Percentiles rank a stretch among this genome's conserved stretches.
These are phyloP conservation scores for Colletotrichum kahawae DNA, from an alignment of 2,329 filamentous ascomycete species.

Conservation along the genomic window DNA sequence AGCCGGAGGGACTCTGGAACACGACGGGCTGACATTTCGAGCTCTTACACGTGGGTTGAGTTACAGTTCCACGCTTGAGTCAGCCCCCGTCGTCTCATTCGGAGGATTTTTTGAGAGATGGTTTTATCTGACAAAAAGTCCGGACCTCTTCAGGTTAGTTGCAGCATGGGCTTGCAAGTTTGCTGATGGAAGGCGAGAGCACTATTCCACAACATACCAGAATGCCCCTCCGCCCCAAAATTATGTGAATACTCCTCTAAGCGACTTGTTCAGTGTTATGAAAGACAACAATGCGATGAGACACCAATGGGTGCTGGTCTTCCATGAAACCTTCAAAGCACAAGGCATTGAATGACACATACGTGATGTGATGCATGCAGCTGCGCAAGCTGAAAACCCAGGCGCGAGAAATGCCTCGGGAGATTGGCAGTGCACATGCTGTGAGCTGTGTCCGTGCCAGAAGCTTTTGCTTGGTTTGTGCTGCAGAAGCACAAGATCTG, in stretches of 20 bases:
- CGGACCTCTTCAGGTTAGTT: neutral
- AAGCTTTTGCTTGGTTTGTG: neutral
- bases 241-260: neutral
- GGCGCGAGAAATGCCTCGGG: neutral
- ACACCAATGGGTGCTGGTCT: neutral
- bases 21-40: neutral
- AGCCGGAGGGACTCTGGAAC: neutral
- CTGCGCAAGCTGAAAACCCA: neutral
- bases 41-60: neutral
- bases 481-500: neutral
- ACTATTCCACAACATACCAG: neutral
- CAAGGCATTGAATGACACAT: neutral
- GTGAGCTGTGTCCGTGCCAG: neutral
- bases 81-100: neutral
- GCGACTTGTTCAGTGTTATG: neutral
- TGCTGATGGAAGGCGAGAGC: neutral
- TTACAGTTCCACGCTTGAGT: neutral
- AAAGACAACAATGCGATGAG: neutral
- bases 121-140: neutral
- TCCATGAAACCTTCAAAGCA: neutral
- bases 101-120: neutral
- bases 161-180: neutral
- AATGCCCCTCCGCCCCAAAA: neutral
- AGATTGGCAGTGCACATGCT: neutral
- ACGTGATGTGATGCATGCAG: neutral